These are phyloP conservation scores for Parietaria judaica DNA, from an alignment of 306 rosid species.

Conservation along the genomic window DNA sequence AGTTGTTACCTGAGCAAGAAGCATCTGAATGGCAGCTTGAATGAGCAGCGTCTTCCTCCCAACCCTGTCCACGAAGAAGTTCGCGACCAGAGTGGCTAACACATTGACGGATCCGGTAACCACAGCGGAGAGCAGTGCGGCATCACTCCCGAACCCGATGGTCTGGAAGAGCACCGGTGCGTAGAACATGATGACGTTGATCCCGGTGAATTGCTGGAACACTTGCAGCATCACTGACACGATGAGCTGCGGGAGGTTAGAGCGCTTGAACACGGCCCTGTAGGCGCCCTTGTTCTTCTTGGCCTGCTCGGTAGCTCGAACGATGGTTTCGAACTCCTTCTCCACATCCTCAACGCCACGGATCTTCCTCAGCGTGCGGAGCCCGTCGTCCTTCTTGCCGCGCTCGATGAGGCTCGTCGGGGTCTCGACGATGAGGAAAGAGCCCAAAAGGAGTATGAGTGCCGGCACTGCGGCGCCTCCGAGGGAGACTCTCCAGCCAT, in stretches of 20 bases:
- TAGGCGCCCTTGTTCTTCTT: slow-evolving; percentile 4
- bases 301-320: slow-evolving; percentile 11
- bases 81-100: slow-evolving; percentile 14
- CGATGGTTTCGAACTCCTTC: slow-evolving; percentile 11
- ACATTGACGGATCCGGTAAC: slow-evolving; percentile 22
- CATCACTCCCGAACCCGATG: slow-evolving; percentile 15
- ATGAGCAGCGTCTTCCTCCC: slow-evolving; percentile 16
- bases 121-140: slow-evolving; percentile 21
- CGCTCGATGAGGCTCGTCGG: slow-evolving; percentile 11
- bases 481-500: slow-evolving; percentile 16
- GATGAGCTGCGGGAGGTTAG: slow-evolving; percentile 6
- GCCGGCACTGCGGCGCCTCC: no score
- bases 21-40: slow-evolving; percentile 14
- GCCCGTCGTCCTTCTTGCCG: slow-evolving; percentile 13
- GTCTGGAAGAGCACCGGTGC: slow-evolving; percentile 17
- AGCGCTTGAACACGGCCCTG: slow-evolving; percentile 1
- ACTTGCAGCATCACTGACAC: slow-evolving; percentile 9
- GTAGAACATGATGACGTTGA: slow-evolving; percentile 22
- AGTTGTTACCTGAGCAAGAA: slow-evolving; percentile 18
- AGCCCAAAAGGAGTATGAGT: no score
- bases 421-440: no score
- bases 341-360: slow-evolving; percentile 6
- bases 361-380: background rate
- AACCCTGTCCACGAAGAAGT: slow-evolving; percentile 13
- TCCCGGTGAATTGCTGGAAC: slow-evolving; percentile 23